These are phyloP conservation scores for Nyssa sinensis DNA, from an alignment of 148 eudicot genomes.

Conservation along the genomic window DNA sequence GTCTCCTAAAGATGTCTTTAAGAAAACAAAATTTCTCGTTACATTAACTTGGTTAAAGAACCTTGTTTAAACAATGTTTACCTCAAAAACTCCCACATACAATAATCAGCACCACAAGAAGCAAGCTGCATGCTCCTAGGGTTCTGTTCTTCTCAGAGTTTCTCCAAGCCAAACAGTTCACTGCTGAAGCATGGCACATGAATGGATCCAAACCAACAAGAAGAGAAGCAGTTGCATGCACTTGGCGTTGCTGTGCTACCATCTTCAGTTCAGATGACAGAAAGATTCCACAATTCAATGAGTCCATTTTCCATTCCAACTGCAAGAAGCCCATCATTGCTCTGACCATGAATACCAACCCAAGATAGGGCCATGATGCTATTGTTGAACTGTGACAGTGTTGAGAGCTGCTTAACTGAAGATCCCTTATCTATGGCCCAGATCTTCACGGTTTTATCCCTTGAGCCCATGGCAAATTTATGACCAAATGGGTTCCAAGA, in stretches of 20 bases:
- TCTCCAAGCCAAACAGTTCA: constrained; percentile 78
- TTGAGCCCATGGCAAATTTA: constrained; percentile 86
- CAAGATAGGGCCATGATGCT: constrained; percentile 87
- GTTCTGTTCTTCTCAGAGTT: constrained; percentile 46
- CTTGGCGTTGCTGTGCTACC: constrained; percentile 11
- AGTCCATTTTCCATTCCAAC: constrained; percentile 87
- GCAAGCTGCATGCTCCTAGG: constrained; percentile 55
- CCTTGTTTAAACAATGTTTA: constrained; percentile 30
- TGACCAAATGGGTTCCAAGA: constrained; percentile 90
- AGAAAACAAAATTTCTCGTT: not conserved
- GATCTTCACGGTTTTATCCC: constrained; percentile 89
- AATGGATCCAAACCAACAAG: constrained; percentile 51
- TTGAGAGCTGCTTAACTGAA: constrained; percentile 49
- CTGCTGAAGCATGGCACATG: constrained; percentile 75
- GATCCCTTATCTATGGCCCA: constrained; percentile 61
- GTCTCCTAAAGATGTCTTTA: too few relatives aligned
- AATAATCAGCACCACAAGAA: constrained; percentile 92
- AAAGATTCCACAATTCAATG: constrained; percentile 73
- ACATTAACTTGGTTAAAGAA: not conserved
- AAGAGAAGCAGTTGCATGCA: constrained; percentile 39
- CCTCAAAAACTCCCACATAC: constrained; percentile 69
- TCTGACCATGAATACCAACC: constrained; percentile 55
- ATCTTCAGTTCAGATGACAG: constrained; percentile 29
- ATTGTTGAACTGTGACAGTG: constrained; percentile 63
- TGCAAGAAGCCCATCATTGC: constrained; percentile 61